Percentiles rank a stretch among this genome's conserved stretches.
Evolutionary conservation across 345 rosid species (phyloP).

Genomic region (Acer saccharum): DNA sequence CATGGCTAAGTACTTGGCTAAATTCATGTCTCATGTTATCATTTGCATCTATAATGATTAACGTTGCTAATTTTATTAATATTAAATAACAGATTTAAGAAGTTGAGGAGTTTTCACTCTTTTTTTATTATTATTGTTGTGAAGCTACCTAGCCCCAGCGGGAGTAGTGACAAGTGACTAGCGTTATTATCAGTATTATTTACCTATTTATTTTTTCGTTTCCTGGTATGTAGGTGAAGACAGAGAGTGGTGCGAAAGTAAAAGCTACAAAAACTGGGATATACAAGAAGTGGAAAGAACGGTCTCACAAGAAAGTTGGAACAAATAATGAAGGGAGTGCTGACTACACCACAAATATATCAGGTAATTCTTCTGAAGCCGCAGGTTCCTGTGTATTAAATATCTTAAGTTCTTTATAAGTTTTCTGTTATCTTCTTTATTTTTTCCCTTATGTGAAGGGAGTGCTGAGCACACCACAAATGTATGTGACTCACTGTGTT

Average conservation of each 20-base stretch:
- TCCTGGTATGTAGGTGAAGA: conserved; percentile 57
- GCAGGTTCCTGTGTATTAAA: background rate
- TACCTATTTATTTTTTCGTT: background rate
- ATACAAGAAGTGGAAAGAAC: conserved; percentile 91
- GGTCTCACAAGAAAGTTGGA: conserved; percentile 64
- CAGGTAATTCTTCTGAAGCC: conserved; percentile 43
- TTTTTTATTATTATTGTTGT: background rate
- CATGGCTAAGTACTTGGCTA: background rate
- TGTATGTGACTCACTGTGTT: background rate
- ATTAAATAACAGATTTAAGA: background rate
- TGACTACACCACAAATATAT: conserved; percentile 38
- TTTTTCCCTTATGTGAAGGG: too few species aligned
- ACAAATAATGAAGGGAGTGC: conserved; percentile 43
- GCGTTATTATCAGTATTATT: background rate
- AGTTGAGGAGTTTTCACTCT: background rate
- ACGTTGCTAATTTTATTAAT: background rate
- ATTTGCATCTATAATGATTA: background rate
- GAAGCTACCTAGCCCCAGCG: background rate
- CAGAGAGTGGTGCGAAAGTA: conserved; percentile 89
- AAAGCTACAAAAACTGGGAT: conserved; percentile 72
- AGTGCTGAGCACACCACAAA: too few species aligned
- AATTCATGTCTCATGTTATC: background rate
- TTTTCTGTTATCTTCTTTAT: too few species aligned
- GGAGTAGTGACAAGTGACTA: background rate
- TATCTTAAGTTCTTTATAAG: background rate